Conservation (phyloP, 169 alveolate species). For the Cryptosporidium viatorum region DNA sequence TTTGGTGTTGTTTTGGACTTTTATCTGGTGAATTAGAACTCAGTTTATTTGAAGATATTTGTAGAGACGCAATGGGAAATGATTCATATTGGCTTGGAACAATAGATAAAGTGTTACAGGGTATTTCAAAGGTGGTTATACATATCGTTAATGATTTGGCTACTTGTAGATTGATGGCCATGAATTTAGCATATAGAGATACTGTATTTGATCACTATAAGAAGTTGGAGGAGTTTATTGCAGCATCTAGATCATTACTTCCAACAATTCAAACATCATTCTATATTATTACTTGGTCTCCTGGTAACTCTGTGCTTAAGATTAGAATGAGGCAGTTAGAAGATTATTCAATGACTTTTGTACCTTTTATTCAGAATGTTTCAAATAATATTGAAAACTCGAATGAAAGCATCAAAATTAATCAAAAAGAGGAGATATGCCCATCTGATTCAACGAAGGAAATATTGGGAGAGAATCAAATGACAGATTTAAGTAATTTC, state of each 20-base stretch:
- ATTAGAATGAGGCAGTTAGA: conserved; percentile 72
- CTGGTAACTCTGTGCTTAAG: conserved; percentile 24
- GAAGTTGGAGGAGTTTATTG: conserved; percentile 68
- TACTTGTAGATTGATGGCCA: conserved; percentile 66
- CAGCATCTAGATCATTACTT: conserved; percentile 60
- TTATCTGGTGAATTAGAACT: conserved; percentile 66
- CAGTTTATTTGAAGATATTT: conserved; percentile 81
- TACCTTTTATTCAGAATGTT: conserved; percentile 39
- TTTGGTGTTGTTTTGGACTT: conserved; percentile 74
- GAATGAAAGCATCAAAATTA: neutral
- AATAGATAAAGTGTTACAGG: conserved; percentile 81
- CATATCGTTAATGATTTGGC: conserved; percentile 71
- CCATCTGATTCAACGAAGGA: neutral
- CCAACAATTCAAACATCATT: conserved; percentile 69
- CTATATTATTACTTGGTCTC: conserved; percentile 72
- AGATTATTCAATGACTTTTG: conserved; percentile 53
- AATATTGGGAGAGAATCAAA: neutral
- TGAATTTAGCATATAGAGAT: conserved; percentile 70
- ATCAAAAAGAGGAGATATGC: neutral
- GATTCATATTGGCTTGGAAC: conserved; percentile 83
- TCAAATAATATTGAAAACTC: neutral
- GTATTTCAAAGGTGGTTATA: conserved; percentile 67
- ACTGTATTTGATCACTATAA: conserved; percentile 67
- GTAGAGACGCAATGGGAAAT: conserved; percentile 83
- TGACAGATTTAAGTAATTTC: neutral